Conservation (phyloP, 75 land plant genomes). For the Selaginella moellendorffii region DNA sequence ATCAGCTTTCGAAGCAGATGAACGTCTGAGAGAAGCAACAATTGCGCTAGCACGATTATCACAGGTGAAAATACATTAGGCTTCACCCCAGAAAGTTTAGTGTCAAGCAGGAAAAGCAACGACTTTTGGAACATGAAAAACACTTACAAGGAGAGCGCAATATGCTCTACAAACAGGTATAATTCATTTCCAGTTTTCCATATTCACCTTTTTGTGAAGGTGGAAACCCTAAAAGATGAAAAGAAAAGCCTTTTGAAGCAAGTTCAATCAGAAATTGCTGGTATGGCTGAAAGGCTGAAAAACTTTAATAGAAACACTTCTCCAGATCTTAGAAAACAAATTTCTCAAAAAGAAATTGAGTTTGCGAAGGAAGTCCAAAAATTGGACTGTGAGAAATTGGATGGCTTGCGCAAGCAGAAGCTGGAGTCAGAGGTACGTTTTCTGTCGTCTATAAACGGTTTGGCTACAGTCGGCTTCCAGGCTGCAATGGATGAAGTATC, state of each 20-base stretch:
- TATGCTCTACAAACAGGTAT: not conserved
- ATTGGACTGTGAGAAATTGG: not conserved
- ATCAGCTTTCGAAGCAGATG: not conserved
- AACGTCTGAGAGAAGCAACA: not conserved
- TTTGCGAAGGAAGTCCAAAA: not conserved
- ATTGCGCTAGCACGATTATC: not conserved
- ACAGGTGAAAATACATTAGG: not conserved
- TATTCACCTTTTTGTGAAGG: not conserved
- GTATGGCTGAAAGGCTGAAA: too few species aligned
- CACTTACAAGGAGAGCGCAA: not conserved
- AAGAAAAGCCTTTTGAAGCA: not conserved
- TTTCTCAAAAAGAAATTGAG: not conserved
- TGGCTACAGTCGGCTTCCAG: not conserved
- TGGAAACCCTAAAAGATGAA: not conserved
- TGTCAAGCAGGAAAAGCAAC: not conserved
- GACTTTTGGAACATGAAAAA: not conserved
- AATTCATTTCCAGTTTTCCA: not conserved
- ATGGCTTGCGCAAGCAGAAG: not conserved
- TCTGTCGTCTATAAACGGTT: not conserved
- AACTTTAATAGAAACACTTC: too few species aligned
- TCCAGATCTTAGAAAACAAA: not conserved
- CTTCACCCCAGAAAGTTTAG: not conserved
- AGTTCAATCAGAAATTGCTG: not conserved
- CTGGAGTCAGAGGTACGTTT: not conserved
- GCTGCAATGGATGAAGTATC: not conserved